These are phyloP conservation scores for Aspergillus neotritici DNA, from an alignment of 2,329 filamentous ascomycete genomes.

Conservation along the genomic window DNA sequence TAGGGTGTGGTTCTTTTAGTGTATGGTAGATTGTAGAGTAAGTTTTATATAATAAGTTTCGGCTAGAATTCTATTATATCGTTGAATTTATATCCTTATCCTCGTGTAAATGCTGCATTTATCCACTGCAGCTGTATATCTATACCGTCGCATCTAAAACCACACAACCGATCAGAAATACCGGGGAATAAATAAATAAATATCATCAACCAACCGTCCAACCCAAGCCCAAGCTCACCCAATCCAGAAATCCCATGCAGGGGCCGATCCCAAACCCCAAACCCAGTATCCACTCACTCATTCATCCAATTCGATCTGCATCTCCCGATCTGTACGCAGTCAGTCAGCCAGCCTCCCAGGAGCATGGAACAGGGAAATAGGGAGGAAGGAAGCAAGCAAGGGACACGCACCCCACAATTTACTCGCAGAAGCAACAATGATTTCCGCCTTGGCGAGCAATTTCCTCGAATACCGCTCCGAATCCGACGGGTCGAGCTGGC, in stretches of 20 bases:
- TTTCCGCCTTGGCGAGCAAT: constrained; percentile 59
- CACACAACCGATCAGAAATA: too few species aligned
- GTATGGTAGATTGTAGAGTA: too few species aligned
- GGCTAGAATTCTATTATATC: not conserved
- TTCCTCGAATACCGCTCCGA: constrained; percentile 60
- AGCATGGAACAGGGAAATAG: not conserved
- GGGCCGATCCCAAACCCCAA: too few species aligned
- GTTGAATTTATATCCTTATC: too few species aligned
- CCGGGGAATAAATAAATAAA: too few species aligned
- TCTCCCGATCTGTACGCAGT: constrained; percentile 28
- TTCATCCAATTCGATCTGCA: constrained; percentile 34
- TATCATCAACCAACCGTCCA: too few species aligned
- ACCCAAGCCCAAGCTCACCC: too few species aligned
- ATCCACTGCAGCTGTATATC: too few species aligned
- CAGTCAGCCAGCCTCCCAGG: constrained; percentile 5
- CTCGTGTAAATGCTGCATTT: too few species aligned
- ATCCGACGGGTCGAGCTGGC: constrained; percentile 52
- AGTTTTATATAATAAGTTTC: not conserved
- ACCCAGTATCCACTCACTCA: constrained; percentile 10
- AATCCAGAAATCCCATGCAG: too few species aligned
- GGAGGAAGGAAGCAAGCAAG: not conserved
- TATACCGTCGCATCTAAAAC: too few species aligned
- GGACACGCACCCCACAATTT: constrained; percentile 54
- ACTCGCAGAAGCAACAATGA: constrained; percentile 64
- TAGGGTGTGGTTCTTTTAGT: too few species aligned